Evolutionary conservation across 768 basidiomycete species (phyloP).

Genomic region (Tylopilus sp.): DNA sequence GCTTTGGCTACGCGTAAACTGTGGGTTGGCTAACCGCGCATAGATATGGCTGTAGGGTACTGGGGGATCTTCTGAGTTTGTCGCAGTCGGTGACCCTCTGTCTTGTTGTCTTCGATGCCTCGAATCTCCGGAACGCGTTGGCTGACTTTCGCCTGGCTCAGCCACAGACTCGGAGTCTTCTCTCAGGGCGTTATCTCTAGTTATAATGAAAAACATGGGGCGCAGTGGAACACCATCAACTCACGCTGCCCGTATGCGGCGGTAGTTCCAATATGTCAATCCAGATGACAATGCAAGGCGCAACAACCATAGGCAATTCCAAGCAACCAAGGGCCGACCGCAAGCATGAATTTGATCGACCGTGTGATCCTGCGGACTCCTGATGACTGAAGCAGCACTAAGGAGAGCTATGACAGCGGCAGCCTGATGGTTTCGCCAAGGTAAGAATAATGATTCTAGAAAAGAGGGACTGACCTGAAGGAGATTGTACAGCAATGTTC

Average conservation of each 20-base stretch:
- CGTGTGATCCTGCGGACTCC: conserved; percentile 41
- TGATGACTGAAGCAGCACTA: conserved; percentile 42
- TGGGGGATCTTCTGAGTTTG: conserved; percentile 26
- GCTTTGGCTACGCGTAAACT: background rate
- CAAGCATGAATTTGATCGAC: conserved; percentile 62
- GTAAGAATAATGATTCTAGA: conserved; percentile 1
- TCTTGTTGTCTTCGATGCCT: conserved; percentile 19
- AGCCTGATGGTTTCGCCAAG: conserved; percentile 37
- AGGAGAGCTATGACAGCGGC: conserved; percentile 49
- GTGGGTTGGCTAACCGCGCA: conserved; percentile 21
- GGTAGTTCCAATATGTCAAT: conserved; percentile 57
- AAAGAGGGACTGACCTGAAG: conserved; percentile 44
- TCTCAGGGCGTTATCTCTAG: conserved; percentile 21
- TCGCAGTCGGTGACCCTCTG: conserved; percentile 17
- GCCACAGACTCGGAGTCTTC: conserved; percentile 29
- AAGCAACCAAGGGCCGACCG: conserved; percentile 59
- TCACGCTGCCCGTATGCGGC: conserved; percentile 33
- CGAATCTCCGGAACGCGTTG: conserved; percentile 10
- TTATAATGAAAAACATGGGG: conserved; percentile 8
- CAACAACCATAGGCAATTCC: conserved; percentile 64
- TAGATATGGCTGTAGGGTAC: conserved; percentile 27
- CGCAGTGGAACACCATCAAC: conserved; percentile 3
- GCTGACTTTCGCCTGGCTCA: conserved; percentile 22
- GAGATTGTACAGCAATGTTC: conserved; percentile 48
- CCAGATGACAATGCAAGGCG: conserved; percentile 47